A percentile compares a stretch with the other conserved stretches of the same genome.
Evolutionary conservation across 2,329 filamentous ascomycete genomes (phyloP).

Genomic region (Parastagonospora avenae): DNA sequence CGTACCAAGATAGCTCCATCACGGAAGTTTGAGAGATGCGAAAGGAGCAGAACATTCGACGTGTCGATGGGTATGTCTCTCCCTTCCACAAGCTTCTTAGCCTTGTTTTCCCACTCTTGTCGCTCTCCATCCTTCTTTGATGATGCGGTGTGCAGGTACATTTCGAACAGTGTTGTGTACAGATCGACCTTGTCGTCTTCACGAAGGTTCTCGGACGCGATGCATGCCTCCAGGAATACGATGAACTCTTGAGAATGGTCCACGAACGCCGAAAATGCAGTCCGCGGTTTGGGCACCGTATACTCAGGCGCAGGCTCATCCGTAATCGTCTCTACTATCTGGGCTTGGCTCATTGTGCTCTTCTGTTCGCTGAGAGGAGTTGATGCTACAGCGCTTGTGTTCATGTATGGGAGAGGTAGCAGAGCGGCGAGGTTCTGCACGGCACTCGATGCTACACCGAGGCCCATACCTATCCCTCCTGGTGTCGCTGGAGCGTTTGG

Average conservation of each 20-base stretch:
- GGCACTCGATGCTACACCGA: conserved; percentile 67
- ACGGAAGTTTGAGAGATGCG: conserved; percentile 86
- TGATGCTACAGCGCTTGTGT: conserved; percentile 62
- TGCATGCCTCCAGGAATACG: conserved; percentile 85
- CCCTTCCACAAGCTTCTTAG: conserved; percentile 83
- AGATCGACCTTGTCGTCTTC: conserved; percentile 81
- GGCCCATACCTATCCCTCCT: conserved; percentile 46
- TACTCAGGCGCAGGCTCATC: conserved; percentile 66
- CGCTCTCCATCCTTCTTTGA: conserved; percentile 72
- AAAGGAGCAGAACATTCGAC: conserved; percentile 90
- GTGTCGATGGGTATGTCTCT: conserved; percentile 84
- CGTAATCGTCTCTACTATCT: conserved; percentile 58
- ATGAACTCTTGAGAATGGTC: conserved; percentile 94
- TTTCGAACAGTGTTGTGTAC: conserved; percentile 95
- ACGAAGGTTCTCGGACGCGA: conserved; percentile 72
- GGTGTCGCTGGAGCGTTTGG: conserved; percentile 52
- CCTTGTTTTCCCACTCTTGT: conserved; percentile 86
- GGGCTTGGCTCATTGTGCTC: conserved; percentile 60
- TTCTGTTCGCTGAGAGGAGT: conserved; percentile 59
- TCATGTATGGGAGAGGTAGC: conserved; percentile 85
- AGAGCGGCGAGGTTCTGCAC: conserved; percentile 86
- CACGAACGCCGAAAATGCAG: conserved; percentile 94
- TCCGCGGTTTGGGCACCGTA: conserved; percentile 78
- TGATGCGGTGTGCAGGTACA: conserved; percentile 91
- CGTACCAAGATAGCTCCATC: conserved; percentile 91